Evolutionary conservation across 129 eudicot genomes (phyloP).

Genomic region (Sambucus nigra): DNA sequence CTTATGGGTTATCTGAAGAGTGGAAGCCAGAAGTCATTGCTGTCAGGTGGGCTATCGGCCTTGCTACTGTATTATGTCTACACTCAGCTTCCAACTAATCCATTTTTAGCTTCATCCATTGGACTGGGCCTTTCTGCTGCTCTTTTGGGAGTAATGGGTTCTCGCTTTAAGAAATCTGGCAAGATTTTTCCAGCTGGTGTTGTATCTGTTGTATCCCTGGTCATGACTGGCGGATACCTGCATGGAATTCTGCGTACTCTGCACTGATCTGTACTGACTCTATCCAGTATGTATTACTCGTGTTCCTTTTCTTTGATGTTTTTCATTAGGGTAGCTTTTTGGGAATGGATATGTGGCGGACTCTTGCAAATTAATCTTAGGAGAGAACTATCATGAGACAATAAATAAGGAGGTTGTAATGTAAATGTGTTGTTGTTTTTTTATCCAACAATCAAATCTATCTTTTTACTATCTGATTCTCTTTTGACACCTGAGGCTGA

Average conservation of each 20-base stretch:
- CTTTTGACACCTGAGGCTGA: too few species aligned
- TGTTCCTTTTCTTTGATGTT: too few species aligned
- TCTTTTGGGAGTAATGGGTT: conserved; percentile 83
- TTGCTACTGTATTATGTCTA: conserved; percentile 44
- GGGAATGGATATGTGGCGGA: too few species aligned
- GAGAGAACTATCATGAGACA: too few species aligned
- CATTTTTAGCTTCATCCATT: conserved; percentile 66
- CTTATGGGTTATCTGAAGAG: conserved; percentile 79
- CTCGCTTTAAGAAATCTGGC: conserved; percentile 71
- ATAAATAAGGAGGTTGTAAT: too few species aligned
- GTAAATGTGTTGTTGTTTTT: too few species aligned
- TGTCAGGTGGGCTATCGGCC: conserved; percentile 71
- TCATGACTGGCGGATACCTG: conserved; percentile 81
- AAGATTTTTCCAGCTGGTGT: conserved; percentile 90
- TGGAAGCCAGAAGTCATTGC: conserved; percentile 74
- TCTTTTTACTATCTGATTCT: too few species aligned
- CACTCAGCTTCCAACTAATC: conserved; percentile 58
- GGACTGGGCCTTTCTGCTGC: conserved; percentile 84
- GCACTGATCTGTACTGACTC: too few species aligned
- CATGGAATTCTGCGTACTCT: conserved; percentile 75
- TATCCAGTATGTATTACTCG: too few species aligned
- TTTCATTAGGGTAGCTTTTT: too few species aligned
- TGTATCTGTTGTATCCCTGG: conserved; percentile 73
- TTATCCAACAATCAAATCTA: too few species aligned
- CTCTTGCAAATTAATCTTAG: too few species aligned